Conservation (phyloP, 345 rosid genomes). For the Theobroma cacao region DNA sequence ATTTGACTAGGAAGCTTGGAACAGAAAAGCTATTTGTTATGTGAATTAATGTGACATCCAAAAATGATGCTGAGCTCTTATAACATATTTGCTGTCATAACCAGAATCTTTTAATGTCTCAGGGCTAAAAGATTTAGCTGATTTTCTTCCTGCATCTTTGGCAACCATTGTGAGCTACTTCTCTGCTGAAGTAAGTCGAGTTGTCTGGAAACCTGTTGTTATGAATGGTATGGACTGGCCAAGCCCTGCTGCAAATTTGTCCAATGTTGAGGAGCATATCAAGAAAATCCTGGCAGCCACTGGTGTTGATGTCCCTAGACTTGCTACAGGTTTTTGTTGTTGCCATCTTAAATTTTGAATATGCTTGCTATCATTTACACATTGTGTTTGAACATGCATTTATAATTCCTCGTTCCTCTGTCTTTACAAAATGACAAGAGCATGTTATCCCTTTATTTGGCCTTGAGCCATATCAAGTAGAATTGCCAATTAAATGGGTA, state of each 20-base stretch:
- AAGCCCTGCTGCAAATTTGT: slow-evolving; percentile 90
- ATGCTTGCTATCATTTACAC: not conserved
- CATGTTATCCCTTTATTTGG: not conserved
- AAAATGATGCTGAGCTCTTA: not conserved
- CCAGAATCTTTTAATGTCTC: slow-evolving; percentile 16
- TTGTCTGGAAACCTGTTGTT: slow-evolving; percentile 91
- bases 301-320: slow-evolving; percentile 91
- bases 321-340: slow-evolving; percentile 60
- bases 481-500: not conserved
- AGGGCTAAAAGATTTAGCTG: slow-evolving; percentile 96
- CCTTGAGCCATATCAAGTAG: not conserved
- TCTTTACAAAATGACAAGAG: not conserved
- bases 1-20: not conserved
- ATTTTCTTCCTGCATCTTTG: slow-evolving; percentile 91
- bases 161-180: slow-evolving; percentile 91
- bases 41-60: not conserved
- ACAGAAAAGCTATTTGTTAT: not conserved
- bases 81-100: slow-evolving; percentile 10
- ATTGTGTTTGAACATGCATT: not conserved
- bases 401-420: not conserved
- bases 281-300: slow-evolving; percentile 83
- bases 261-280: slow-evolving; percentile 82
- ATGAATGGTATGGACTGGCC: slow-evolving; percentile 99
- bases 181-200: slow-evolving; percentile 92
- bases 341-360: not conserved